Evolutionary conservation across 2,329 filamentous ascomycete species (phyloP).

Genomic region (Verruconis gallopava): DNA sequence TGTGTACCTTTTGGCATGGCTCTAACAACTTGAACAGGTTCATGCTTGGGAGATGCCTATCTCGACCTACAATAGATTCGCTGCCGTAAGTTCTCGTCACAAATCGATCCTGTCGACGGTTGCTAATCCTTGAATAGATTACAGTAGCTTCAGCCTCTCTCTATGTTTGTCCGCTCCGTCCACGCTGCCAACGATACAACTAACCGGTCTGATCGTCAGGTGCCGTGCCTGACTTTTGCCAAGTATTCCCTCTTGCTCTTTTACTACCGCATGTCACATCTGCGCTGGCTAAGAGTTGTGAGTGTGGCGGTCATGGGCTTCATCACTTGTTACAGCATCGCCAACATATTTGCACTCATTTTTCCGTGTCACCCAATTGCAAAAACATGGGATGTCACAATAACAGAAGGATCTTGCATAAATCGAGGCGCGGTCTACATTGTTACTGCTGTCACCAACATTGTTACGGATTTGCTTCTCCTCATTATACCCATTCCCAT

Average conservation of each 20-base stretch:
- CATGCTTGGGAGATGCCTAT: neutral
- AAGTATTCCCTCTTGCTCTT: slow-evolving; percentile 4
- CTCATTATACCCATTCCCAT: slow-evolving; percentile 24
- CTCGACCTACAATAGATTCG: neutral
- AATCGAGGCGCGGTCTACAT: slow-evolving; percentile 17
- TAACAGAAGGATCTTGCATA: slow-evolving; percentile 12
- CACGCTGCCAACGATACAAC: too few relatives aligned
- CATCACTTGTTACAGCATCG: slow-evolving; percentile 14
- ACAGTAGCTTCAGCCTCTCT: too few relatives aligned
- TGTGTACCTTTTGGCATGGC: too few relatives aligned
- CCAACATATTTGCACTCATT: slow-evolving; percentile 16
- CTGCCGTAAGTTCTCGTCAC: neutral
- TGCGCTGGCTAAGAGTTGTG: neutral
- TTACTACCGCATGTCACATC: slow-evolving; percentile 1
- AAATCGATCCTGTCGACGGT: too few relatives aligned
- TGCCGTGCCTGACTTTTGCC: neutral
- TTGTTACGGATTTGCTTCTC: slow-evolving; percentile 24
- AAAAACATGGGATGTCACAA: slow-evolving; percentile 14
- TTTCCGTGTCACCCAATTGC: slow-evolving; percentile 17
- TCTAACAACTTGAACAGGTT: too few relatives aligned
- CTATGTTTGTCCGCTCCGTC: too few relatives aligned
- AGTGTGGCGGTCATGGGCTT: slow-evolving; percentile 13
- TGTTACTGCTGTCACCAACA: slow-evolving; percentile 20
- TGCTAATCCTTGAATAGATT: too few relatives aligned
- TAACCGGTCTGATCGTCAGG: too few relatives aligned